Evolutionary conservation across 371 early-diverging fungal species (phyloP), one percentile per base, ranked within the genome.

Genomic region (Coemansia sp.): DNA sequence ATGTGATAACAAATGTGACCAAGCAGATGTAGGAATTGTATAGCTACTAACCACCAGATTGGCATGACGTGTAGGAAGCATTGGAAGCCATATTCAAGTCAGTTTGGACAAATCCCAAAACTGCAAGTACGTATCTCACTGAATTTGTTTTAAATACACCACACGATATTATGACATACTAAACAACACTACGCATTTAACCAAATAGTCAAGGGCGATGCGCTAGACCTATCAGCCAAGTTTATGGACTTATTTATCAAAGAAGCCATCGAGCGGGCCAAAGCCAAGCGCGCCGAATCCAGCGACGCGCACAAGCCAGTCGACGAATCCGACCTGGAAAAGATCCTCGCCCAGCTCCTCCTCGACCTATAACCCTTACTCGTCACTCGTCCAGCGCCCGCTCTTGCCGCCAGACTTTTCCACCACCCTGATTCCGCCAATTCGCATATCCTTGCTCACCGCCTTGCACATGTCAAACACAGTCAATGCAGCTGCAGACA

Each of bases 381-480:
- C 57, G 58, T 5, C n/a, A 23, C 41, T 65, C 73, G 23, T 19
- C 78, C 78, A 78, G 40, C 62, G 63, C 1, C 79, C 79, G 56
- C 79, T 79, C 21, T 76, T 75, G 21, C 79, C 79, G 2, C 79
- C 79, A 1, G 63, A 15, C 39, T 79, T 79, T 53, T 76, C 76
- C 1, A 71, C 69, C 1, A 79, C 79, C 9, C 69, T 48, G 28
- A 79, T 58, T 5, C 19, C 56, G 17, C 65, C 73, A 32, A 79
- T 76, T n/a, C 58, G 26, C 79, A 79, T 79, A 21, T 21, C 23
- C 41, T 79, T 79, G 29, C 60, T 51, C 2, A 67, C 79, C 0
- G 79, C 79, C 63, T 89, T 89, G 66, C 89, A 92, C 94, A 93
- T 93, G 66, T 93, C 94, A 78, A 85, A 92, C 0, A 93, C 86